These are phyloP conservation scores for Xylariaceae sp. DNA, from an alignment of 2,329 filamentous ascomycete species.

Conservation along the genomic window DNA sequence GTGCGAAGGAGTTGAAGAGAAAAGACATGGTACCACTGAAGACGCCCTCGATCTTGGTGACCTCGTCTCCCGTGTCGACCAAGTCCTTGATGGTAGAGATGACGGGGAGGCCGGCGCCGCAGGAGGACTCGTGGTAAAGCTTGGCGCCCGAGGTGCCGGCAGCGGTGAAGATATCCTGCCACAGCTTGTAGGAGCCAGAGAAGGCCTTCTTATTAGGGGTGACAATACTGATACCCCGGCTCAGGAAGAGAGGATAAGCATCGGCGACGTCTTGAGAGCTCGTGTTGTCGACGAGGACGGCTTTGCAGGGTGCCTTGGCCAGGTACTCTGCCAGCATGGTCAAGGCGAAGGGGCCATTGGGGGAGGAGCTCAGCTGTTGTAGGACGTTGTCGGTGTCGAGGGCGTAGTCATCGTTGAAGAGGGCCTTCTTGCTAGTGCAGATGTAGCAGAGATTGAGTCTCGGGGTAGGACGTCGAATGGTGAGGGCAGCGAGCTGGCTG, in stretches of 20 bases:
- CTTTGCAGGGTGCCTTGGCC: slow-evolving; percentile 69
- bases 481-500: slow-evolving; percentile 68
- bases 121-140: slow-evolving; percentile 92
- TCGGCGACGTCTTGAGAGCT: slow-evolving; percentile 83
- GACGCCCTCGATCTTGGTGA: slow-evolving; percentile 91
- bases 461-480: slow-evolving; percentile 61
- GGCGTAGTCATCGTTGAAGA: slow-evolving; percentile 71
- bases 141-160: slow-evolving; percentile 69
- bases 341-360: slow-evolving; percentile 61
- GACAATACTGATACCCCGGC: slow-evolving; percentile 80
- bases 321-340: slow-evolving; percentile 75
- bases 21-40: slow-evolving; percentile 98
- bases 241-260: slow-evolving; percentile 75
- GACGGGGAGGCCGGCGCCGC: slow-evolving; percentile 88
- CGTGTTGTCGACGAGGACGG: slow-evolving; percentile 91
- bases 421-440: slow-evolving; percentile 76
- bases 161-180: slow-evolving; percentile 80
- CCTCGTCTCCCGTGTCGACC: slow-evolving; percentile 87
- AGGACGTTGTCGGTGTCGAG: slow-evolving; percentile 58
- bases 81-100: slow-evolving; percentile 92
- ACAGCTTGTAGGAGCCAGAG: slow-evolving; percentile 73
- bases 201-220: slow-evolving; percentile 99
- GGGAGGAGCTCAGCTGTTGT: slow-evolving; percentile 60
- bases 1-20: slow-evolving; percentile 95
- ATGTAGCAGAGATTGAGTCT: slow-evolving; percentile 79